Percentiles rank a stretch among this genome's conserved stretches.
These are phyloP conservation scores for Solanum chmielewskii DNA, from an alignment of 257 asterid species.

Conservation along the genomic window DNA sequence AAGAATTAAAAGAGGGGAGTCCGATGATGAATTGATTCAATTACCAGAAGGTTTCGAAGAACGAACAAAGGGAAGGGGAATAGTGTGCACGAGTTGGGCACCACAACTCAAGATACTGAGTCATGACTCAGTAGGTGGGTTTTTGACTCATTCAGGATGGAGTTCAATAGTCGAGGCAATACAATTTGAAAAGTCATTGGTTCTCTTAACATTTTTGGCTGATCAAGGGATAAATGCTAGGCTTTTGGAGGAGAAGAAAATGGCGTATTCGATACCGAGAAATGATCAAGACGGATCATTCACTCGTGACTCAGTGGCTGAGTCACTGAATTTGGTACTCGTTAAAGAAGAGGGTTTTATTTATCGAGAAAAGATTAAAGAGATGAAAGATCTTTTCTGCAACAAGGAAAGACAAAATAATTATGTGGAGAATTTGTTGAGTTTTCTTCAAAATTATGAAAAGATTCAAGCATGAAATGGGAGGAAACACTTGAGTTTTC, in stretches of 20 bases:
- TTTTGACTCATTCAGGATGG: slow-evolving; percentile 27
- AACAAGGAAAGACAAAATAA: background rate
- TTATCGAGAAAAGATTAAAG: background rate
- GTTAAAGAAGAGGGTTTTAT: background rate
- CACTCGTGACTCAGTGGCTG: slow-evolving; percentile 9
- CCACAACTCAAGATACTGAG: slow-evolving; percentile 20
- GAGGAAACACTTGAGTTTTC: background rate
- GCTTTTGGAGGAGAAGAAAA: slow-evolving; percentile 4
- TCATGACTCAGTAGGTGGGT: slow-evolving; percentile 24
- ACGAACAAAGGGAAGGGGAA: slow-evolving; percentile 10
- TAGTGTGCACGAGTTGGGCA: slow-evolving; percentile 20
- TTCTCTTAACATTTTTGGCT: slow-evolving; percentile 11
- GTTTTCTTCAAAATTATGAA: background rate
- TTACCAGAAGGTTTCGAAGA: slow-evolving; percentile 15
- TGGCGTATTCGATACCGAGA: slow-evolving; percentile 5
- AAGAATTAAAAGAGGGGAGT: background rate
- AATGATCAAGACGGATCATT: slow-evolving; percentile 6
- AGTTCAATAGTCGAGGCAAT: slow-evolving; percentile 19
- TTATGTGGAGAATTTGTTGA: slow-evolving; percentile 2
- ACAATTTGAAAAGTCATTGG: slow-evolving; percentile 5
- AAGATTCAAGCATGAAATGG: background rate
- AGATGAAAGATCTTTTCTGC: background rate
- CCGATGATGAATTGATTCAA: background rate
- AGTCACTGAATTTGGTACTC: slow-evolving; percentile 4
- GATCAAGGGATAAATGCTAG: slow-evolving; percentile 29